These are phyloP conservation scores for Trichoderma reesei DNA, from an alignment of 495 filamentous ascomycete genomes.

Conservation along the genomic window DNA sequence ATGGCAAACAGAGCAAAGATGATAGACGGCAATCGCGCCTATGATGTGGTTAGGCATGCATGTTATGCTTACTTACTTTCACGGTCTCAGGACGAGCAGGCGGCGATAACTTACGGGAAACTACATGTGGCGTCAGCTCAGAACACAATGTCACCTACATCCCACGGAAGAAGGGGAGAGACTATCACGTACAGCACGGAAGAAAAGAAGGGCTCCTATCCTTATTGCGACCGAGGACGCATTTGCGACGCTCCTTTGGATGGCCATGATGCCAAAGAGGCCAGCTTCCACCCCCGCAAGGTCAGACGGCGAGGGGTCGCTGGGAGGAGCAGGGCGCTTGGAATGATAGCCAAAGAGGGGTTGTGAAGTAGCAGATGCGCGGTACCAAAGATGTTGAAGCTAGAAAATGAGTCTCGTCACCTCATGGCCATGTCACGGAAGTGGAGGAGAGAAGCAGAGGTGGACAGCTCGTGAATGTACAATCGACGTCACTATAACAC, in stretches of 20 bases:
- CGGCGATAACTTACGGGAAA: constrained; percentile 47
- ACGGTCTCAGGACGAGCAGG: not conserved
- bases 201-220: constrained; percentile 57
- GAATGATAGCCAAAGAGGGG: not conserved
- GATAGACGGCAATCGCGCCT: constrained; percentile 36
- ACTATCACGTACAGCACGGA: constrained; percentile 65
- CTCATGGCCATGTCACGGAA: not conserved
- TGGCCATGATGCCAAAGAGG: constrained; percentile 15
- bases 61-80: constrained; percentile 13
- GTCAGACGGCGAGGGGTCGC: not conserved
- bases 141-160: constrained; percentile 14
- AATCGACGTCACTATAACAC: constrained; percentile 2
- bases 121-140: constrained; percentile 26
- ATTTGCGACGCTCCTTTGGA: constrained; percentile 23
- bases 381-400: not conserved
- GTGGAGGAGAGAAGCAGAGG: not conserved
- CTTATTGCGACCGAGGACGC: constrained; percentile 50
- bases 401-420: not conserved
- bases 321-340: not conserved
- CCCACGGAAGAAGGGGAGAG: not conserved
- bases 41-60: constrained; percentile 11
- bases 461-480: not conserved
- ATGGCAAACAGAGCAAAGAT: constrained; percentile 62
- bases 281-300: not conserved
- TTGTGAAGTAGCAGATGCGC: not conserved